A percentile compares a stretch with the other conserved stretches of the same genome.
Evolutionary conservation across 2,329 filamentous ascomycete species (phyloP).

Genomic region (Alternaria triticimaculans): DNA sequence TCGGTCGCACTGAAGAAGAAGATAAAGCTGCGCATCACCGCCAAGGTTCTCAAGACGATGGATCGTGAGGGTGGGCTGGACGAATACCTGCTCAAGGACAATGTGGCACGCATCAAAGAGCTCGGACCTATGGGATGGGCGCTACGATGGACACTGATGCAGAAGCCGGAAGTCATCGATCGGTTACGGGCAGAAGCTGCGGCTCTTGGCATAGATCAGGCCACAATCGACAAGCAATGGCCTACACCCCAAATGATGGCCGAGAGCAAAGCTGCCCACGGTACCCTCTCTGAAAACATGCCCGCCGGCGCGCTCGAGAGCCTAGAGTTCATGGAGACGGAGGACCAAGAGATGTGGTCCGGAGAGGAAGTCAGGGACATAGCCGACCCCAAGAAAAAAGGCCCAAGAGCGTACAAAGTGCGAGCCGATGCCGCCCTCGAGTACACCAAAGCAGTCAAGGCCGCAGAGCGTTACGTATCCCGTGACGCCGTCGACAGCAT

Average conservation of each 20-base stretch:
- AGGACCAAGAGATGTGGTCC: conserved; percentile 18
- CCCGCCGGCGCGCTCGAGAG: not conserved
- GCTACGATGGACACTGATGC: conserved; percentile 88
- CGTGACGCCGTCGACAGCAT: conserved; percentile 28
- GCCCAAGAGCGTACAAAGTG: conserved; percentile 2
- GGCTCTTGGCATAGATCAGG: conserved; percentile 67
- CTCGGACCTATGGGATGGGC: conserved; percentile 90
- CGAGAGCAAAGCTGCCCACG: conserved; percentile 20
- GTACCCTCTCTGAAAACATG: conserved; percentile 6
- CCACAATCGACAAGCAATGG: conserved; percentile 43
- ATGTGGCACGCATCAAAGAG: conserved; percentile 78
- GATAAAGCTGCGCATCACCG: conserved; percentile 72
- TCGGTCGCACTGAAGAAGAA: conserved; percentile 66
- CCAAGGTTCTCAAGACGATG: conserved; percentile 70
- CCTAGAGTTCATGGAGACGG: conserved; percentile 11
- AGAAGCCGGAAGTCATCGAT: conserved; percentile 71
- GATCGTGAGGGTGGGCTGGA: conserved; percentile 89
- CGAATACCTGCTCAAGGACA: conserved; percentile 85
- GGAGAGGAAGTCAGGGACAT: conserved; percentile 9
- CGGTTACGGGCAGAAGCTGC: conserved; percentile 70
- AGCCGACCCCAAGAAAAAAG: not conserved
- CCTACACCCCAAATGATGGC: conserved; percentile 28
- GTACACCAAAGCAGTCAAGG: conserved; percentile 22
- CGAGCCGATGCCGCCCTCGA: conserved; percentile 13
- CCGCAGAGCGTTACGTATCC: conserved; percentile 25